Evolutionary conservation across 2,329 filamentous ascomycete genomes (phyloP), one percentile per base, ranked within the genome.

Genomic region (Penicillium verrucosum): DNA sequence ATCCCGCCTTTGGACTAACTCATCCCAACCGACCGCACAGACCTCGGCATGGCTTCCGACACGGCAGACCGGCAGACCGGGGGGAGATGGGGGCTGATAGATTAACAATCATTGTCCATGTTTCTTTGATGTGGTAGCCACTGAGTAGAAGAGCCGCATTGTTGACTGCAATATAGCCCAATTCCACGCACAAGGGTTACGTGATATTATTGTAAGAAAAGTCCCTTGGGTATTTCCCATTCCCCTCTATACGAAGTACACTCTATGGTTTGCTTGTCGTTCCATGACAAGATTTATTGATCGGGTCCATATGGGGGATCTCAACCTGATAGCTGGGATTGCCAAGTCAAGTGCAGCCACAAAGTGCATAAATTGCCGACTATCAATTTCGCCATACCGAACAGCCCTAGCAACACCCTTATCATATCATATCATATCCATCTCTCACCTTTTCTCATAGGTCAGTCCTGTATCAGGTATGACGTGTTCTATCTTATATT

Each of bases 401-500:
- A 23, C 5, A 40, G 11, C 37, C 37, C 10, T 40, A 21, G 37
- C 18, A 40, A 18, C 10, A 46, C 4, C 18, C 51, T 41, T 47
- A 53, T 53, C 51, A 34, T 32, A 32, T 5, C 29, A 30, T 14
- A 32, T 45, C 29, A 34, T 36, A 42, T 43, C 21, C 37, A 47
- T 36, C 41, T 46, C 36, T 37, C 12, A 47, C 41, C 23, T 2
- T 56, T 42, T 49, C 37, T 57, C 43, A 54, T 54, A 57, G 50
- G 50, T 44, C 50, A 9, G 14, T 25, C 5, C 16, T 43, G 25
- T 25, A 40, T 44, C n/a, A 25, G 37, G 50, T n/a, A 54, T 54
- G 54, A 57, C 54, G 50, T 57, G 54, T 57, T 34, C 54, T 48
- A 54, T 48, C 37, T 21, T 29, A 5, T 23, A 27, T 21, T 1